phyloP scores from a whole-genome alignment of 2,329 filamentous ascomycete species.

The Hortaea sp. region DNA sequence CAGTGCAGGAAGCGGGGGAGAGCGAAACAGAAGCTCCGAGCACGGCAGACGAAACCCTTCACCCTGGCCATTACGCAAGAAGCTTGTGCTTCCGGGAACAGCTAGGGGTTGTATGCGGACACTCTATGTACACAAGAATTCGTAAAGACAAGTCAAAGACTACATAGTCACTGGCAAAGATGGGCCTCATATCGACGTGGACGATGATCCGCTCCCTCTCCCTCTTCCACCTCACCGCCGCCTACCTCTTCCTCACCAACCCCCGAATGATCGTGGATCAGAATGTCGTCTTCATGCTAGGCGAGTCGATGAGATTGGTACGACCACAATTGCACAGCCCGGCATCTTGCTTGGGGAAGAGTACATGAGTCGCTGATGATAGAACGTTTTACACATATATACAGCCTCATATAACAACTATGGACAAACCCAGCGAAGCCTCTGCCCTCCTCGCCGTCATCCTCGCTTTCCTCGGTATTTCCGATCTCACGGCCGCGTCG shows the following conservation, averaged over 20 bases:
- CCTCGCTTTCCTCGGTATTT: slow-evolving; percentile 48
- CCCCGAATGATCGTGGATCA: slow-evolving; percentile 67
- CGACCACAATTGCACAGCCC: slow-evolving; percentile 11
- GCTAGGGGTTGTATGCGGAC: too few species aligned
- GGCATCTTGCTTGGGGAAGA: neutral
- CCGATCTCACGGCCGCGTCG: slow-evolving; percentile 37
- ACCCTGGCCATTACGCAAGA: neutral
- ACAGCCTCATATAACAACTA: slow-evolving; percentile 55
- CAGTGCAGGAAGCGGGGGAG: neutral
- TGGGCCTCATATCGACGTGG: slow-evolving; percentile 72
- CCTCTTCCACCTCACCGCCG: slow-evolving; percentile 75
- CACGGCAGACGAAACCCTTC: neutral
- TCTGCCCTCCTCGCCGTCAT: slow-evolving; percentile 60
- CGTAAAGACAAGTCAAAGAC: too few species aligned
- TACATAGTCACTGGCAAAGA: slow-evolving; percentile 27
- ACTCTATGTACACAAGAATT: too few species aligned
- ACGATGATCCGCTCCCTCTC: slow-evolving; percentile 73
- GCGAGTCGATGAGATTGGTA: slow-evolving; percentile 76
- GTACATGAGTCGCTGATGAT: too few species aligned
- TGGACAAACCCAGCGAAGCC: slow-evolving; percentile 59
- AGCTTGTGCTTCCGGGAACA: slow-evolving; percentile 1
- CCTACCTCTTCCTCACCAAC: slow-evolving; percentile 70
- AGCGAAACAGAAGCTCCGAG: neutral
- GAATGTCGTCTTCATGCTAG: slow-evolving; percentile 68
- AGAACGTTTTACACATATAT: neutral